Evolutionary conservation across 2,329 filamentous ascomycete species (phyloP), one percentile per base, ranked within the genome.

Genomic region (Talaromyces verruculosus): DNA sequence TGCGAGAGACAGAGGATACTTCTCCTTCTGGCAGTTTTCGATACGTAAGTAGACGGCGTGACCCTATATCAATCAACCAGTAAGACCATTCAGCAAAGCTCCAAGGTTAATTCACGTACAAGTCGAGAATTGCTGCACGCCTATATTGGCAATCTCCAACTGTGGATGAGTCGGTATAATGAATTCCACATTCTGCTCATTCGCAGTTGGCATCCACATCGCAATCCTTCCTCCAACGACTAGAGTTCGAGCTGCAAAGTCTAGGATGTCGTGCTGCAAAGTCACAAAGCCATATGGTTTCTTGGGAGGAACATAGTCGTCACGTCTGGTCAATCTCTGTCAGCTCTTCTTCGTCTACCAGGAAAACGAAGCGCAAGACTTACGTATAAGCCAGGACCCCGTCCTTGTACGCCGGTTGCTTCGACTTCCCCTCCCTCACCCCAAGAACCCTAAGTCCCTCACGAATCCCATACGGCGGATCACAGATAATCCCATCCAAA

Each of bases 171-270:
- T 84, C 0, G 94, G 94, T 15, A 94, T 85, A 0, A 87, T 83
- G 25, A 97, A 87, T 74, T 94, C 91, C 66, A 89, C 86, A 58
- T 92, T 85, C 70, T 92, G 86, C 67, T 91, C 89, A 73, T 92
- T 93, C 33, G 92, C 89, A 0, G 93, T 96, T 0, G 95, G 95
- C 91, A 98, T 96, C 95, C 95, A 99, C 82, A 99, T 96, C 7
- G 91, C 91, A 10, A 99, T 77, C 33, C 95, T 84, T 0, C 92
- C 95, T 68, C 87, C 80, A 62, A 92, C 88, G 7, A 97, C 91
- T 0, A 99, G 83, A 1, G 89, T 91, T 13, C 86, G 82, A 0
- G 88, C 85, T 5, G 92, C 89, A 73, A 99, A 98, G 22, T 88
- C 85, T 5, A 98, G 84, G 62, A 99, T 92, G 75, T 98, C 93